Conservation (phyloP, 2,329 filamentous ascomycete species). For the Colletotrichum spaethianum region DNA sequence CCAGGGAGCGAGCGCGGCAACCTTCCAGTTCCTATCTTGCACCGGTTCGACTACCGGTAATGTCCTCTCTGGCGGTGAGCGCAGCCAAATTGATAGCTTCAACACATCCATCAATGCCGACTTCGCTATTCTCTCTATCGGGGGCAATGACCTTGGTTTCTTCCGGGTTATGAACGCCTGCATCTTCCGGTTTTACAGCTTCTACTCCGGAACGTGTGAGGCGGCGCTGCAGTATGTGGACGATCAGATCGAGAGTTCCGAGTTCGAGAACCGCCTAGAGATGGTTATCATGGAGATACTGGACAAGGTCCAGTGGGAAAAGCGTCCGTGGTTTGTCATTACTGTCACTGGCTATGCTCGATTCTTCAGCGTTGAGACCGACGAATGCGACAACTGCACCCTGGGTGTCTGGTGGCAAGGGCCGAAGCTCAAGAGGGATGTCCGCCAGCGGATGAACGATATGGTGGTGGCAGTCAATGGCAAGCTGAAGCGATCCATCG, state of each 20-base stretch:
- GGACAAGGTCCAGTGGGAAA: slow-evolving; percentile 60
- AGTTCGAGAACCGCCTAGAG: slow-evolving; percentile 56
- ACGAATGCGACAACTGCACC: slow-evolving; percentile 59
- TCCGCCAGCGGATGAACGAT: slow-evolving; percentile 59
- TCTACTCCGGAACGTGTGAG: slow-evolving; percentile 62
- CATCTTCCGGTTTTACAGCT: slow-evolving; percentile 64
- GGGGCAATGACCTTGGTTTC: slow-evolving; percentile 65
- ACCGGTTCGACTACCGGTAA: slow-evolving; percentile 60
- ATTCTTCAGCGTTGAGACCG: slow-evolving; percentile 62
- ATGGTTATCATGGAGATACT: slow-evolving; percentile 60
- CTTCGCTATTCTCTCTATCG: slow-evolving; percentile 63
- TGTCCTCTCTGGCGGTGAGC: slow-evolving; percentile 52
- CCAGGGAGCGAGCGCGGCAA: slow-evolving; percentile 46
- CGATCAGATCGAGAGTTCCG: slow-evolving; percentile 50
- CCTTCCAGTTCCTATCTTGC: slow-evolving; percentile 63
- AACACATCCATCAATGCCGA: slow-evolving; percentile 54
- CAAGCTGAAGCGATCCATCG: slow-evolving; percentile 55
- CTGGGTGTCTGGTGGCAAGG: slow-evolving; percentile 63
- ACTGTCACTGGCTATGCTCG: slow-evolving; percentile 63
- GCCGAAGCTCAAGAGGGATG: slow-evolving; percentile 55
- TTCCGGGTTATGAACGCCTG: slow-evolving; percentile 66
- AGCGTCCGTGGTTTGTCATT: slow-evolving; percentile 57
- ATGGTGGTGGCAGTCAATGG: slow-evolving; percentile 59
- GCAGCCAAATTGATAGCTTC: slow-evolving; percentile 59
- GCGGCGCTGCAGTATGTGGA: slow-evolving; percentile 54